Evolutionary conservation across 1,139 yeast genomes (phyloP), one percentile per base, ranked within the genome.

Genomic region (Sugiyamaella castrensis): DNA sequence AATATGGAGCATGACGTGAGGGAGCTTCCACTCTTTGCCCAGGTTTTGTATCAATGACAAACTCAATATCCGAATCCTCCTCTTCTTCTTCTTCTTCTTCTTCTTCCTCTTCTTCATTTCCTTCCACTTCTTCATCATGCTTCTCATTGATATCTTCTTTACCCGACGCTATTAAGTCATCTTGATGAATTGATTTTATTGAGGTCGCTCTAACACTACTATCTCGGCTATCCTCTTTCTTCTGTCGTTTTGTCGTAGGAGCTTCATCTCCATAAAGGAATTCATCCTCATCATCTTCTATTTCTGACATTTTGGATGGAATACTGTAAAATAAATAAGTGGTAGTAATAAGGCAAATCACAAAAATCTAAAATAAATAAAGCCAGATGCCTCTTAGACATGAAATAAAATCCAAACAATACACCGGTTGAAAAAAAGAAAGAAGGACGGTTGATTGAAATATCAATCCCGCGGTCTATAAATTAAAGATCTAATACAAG

Each of bases 251-350:
- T 51, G 62, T 50, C 10, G 64, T 70, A 36, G 74, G 78, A n/a
- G 75, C 80, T 49, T 82, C 92, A 2, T 86, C 79, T 2, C 95
- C 95, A 63, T 88, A 88, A 50, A 88, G 78, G 66, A 81, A 88
- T 46, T 84, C 92, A 64, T 88, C 96, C 58, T 87, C 96, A 54
- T 86, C 92, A 52, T 84, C 91, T 47, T 57, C 62, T 46, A 52
- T 50, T 15, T 38, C 35, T 11, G 51, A 50, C 51, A 52, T 52
- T 30, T 12, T 44, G 19, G 15, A n/a, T 43, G 31, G n/a, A n/a
- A n/a, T 19, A 5, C 24, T 19, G 24, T 19, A 3, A 19, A 19
- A 19, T 19, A 19, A 19, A 19, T 19, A 19, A 19, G 5, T 19
- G 5, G 5, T 19, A 5, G 24, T 4, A 19, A 19, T 19, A 19